Evolutionary conservation across 768 basidiomycete genomes (phyloP).

Genomic region (Leccinum truebloodii): DNA sequence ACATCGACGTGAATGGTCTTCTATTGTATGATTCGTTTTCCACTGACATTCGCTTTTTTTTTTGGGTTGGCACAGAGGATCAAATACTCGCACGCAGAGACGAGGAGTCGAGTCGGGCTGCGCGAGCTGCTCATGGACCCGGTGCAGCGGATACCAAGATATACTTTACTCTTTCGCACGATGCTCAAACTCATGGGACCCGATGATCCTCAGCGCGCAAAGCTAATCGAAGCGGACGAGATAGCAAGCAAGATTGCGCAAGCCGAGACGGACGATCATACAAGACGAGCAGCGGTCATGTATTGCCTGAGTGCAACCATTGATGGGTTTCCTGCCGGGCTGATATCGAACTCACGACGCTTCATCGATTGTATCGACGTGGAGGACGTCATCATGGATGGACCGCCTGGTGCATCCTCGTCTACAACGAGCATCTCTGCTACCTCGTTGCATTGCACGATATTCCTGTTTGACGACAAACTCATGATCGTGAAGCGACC

Average conservation of each 20-base stretch:
- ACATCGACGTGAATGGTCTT: conserved; percentile 73
- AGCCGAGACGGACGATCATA: conserved; percentile 91
- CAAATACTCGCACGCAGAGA: conserved; percentile 79
- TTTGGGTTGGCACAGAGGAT: conserved; percentile 53
- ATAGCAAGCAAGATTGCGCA: conserved; percentile 88
- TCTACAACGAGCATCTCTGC: conserved; percentile 41
- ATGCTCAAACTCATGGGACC: conserved; percentile 91
- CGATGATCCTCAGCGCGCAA: conserved; percentile 73
- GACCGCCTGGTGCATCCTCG: conserved; percentile 42
- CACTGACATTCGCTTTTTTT: conserved; percentile 6
- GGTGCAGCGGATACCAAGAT: conserved; percentile 92
- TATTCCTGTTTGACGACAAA: conserved; percentile 95
- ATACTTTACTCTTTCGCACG: conserved; percentile 87
- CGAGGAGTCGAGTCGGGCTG: conserved; percentile 73
- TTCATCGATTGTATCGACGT: conserved; percentile 94
- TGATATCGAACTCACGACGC: conserved; percentile 86
- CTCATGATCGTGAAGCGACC: conserved; percentile 89
- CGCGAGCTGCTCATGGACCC: conserved; percentile 95
- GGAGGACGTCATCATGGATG: conserved; percentile 70
- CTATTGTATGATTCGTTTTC: conserved; percentile 10
- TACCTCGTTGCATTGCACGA: conserved; percentile 72
- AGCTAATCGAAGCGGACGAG: conserved; percentile 81
- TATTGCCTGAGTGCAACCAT: conserved; percentile 82
- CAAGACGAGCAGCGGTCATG: conserved; percentile 85
- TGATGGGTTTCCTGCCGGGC: conserved; percentile 85